A percentile compares a stretch with the other conserved stretches of the same genome.
phyloP scores from a whole-genome alignment of 1,139 yeast species.

The Yamadazyma aaseri region DNA sequence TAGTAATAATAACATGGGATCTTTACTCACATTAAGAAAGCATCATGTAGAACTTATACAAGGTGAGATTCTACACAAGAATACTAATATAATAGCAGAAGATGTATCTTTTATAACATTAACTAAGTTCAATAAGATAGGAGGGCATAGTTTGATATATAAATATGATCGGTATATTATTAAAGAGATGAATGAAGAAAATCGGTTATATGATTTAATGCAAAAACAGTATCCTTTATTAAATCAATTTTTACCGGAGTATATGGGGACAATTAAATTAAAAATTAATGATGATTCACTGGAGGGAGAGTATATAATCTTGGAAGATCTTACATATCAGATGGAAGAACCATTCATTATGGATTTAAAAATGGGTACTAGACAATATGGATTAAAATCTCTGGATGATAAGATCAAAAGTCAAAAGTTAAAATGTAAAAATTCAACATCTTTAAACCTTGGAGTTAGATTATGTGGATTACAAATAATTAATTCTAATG shows the following conservation, averaged over 20 bases:
- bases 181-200: slow-evolving; percentile 88
- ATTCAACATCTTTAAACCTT: slow-evolving; percentile 75
- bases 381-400: slow-evolving; percentile 98
- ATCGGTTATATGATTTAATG: slow-evolving; percentile 85
- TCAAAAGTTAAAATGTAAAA: slow-evolving; percentile 76
- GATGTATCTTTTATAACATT: slow-evolving; percentile 47
- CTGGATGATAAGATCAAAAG: slow-evolving; percentile 66
- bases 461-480: slow-evolving; percentile 97
- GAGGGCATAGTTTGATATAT: slow-evolving; percentile 97
- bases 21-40: not conserved
- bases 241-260: slow-evolving; percentile 83
- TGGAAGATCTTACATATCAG: slow-evolving; percentile 87
- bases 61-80: slow-evolving; percentile 2
- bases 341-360: slow-evolving; percentile 85
- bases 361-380: slow-evolving; percentile 96
- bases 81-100: slow-evolving; percentile 3
- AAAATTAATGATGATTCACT: slow-evolving; percentile 24
- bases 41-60: slow-evolving; percentile 2
- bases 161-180: slow-evolving; percentile 95
- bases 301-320: slow-evolving; percentile 63
- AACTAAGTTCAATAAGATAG: slow-evolving; percentile 65
- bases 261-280: slow-evolving; percentile 55
- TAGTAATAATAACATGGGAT: not conserved
- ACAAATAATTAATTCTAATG: slow-evolving; percentile 71
- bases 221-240: slow-evolving; percentile 70